Base-by-base conservation (phyloP, 2,329 filamentous ascomycete genomes). In the Diplocarpon rosae region DNA sequence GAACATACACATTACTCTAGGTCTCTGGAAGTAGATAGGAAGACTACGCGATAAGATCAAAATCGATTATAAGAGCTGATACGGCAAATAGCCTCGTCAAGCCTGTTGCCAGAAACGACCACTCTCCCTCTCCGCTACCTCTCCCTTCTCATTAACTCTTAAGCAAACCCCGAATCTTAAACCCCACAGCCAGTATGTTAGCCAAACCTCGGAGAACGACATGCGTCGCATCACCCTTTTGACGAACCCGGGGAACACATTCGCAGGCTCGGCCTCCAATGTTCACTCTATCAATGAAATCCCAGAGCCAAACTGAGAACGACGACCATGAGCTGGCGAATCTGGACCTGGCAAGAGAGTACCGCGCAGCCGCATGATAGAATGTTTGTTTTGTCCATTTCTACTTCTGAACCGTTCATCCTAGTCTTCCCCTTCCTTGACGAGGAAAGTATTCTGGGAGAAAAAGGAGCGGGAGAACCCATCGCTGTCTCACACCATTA, bases 261-360 rank as follows among this genome's bases (percentile, higher is more conserved):
- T 89, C 42, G 76, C 84, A 55, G 81, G 83, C 62, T 84, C 88
- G 53, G 83, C 80, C 63, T 76, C 80, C 39, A 65, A 76, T 64
- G 82, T 85, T 59, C 87, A 82, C 46, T 89, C 90, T 66, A 73
- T 87, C 61, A 79, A 79, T 87, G 68, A 85, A 89, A 65, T 70
- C 74, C 51, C 74, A 75, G 58, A 85, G 83, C 7, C 76, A 78
- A 42, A 78, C 80, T 30, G 75, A 81, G 59, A 35, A 55, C 10
- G 53, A 58, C 27, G 55, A 54, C n/a, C n/a, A n/a, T 28, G 54
- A 58, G 32, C 37, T 56, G 8, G 44, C 46, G n/a, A 52, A 56
- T 43, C 43, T 56, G 8, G 61, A 65, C 47, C 34, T 52, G 11
- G 52, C 57, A 24, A 3, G 56, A 59, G 32, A 50, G 44, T 31